Percentiles rank a stretch among this genome's conserved stretches.
phyloP scores from a whole-genome alignment of 805 yeast genomes.

The Saccharomycopsis capsularis region DNA sequence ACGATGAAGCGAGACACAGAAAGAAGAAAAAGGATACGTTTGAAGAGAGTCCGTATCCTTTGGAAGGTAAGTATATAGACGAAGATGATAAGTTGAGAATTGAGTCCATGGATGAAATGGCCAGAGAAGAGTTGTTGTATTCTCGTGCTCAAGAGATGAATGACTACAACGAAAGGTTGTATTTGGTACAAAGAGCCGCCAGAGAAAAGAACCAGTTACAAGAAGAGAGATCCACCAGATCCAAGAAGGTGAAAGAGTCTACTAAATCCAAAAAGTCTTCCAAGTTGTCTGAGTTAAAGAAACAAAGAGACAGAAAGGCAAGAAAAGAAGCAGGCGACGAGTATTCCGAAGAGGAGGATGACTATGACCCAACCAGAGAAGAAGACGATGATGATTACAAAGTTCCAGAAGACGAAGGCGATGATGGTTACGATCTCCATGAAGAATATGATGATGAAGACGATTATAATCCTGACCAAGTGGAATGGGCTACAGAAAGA shows the following conservation, averaged over 20 bases:
- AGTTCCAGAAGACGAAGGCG: constrained; percentile 40
- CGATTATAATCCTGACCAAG: constrained; percentile 38
- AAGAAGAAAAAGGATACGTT: background rate
- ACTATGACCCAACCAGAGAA: constrained; percentile 16
- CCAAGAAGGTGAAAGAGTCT: constrained; percentile 27
- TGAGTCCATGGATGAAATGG: constrained; percentile 77
- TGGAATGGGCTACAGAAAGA: constrained; percentile 35
- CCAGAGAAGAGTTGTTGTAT: constrained; percentile 83
- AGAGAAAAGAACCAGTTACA: constrained; percentile 38
- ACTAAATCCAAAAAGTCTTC: constrained; percentile 35
- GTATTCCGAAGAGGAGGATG: constrained; percentile 35
- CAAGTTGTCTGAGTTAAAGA: constrained; percentile 65
- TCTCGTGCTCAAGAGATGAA: constrained; percentile 93
- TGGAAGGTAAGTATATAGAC: constrained; percentile 85
- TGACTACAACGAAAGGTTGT: constrained; percentile 73
- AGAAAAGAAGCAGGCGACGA: constrained; percentile 37
- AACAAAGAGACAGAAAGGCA: constrained; percentile 62
- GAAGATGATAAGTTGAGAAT: constrained; percentile 64
- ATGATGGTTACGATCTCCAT: constrained; percentile 27
- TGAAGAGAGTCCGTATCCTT: constrained; percentile 74
- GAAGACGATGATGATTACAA: constrained; percentile 31
- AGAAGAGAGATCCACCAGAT: constrained; percentile 36
- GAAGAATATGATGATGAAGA: constrained; percentile 35
- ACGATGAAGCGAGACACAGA: constrained; percentile 26
- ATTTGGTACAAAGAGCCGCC: constrained; percentile 71